Conservation (phyloP, 2,329 filamentous ascomycete species). For the Fusarium secorum region DNA sequence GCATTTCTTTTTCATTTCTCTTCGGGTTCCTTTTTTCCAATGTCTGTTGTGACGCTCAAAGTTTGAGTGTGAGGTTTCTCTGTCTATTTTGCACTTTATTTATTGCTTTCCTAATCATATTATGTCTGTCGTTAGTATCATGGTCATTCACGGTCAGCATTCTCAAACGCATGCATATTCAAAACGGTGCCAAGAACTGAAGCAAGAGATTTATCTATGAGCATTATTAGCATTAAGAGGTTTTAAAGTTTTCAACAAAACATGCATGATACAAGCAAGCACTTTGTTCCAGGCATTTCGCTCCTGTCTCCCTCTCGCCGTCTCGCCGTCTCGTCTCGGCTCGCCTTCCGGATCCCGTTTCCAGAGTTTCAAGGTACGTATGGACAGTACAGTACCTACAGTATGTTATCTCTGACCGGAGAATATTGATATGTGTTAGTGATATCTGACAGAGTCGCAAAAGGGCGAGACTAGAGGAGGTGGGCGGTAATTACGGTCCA, state of each 20-base stretch:
- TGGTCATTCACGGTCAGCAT: conserved; percentile 30
- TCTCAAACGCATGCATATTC: conserved; percentile 1
- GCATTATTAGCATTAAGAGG: background rate
- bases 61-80: background rate
- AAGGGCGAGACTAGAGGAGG: background rate
- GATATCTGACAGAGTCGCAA: conserved; percentile 21
- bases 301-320: background rate
- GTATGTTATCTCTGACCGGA: background rate
- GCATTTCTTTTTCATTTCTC: background rate
- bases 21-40: background rate
- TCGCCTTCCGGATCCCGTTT: background rate
- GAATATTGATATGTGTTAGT: background rate
- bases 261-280: conserved; percentile 10
- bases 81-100: background rate
- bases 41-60: background rate
- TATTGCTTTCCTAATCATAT: conserved; percentile 2
- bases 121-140: background rate
- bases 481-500: background rate
- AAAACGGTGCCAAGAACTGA: background rate
- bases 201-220: background rate
- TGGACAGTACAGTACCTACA: background rate
- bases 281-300: background rate
- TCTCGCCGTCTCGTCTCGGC: background rate
- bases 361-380: background rate
- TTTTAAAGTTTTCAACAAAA: background rate